Conservation (phyloP, 495 filamentous ascomycete genomes). For the Aspergillus sclerotioniger region DNA sequence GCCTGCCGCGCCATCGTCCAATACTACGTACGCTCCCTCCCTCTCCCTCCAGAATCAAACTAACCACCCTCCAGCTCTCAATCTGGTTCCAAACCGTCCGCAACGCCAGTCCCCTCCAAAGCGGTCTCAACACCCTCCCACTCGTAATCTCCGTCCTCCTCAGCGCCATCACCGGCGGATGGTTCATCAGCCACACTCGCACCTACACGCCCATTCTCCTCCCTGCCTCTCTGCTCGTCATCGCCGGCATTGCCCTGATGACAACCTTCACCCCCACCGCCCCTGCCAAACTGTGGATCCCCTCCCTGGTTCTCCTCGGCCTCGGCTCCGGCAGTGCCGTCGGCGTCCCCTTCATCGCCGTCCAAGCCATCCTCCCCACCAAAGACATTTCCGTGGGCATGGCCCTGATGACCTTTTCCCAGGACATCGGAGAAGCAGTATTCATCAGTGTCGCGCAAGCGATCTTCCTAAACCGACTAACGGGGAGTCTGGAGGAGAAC, state of each 20-base stretch:
- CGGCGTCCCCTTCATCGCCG: constrained; percentile 1
- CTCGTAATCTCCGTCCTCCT: background rate
- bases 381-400: background rate
- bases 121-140: background rate
- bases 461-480: background rate
- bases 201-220: background rate
- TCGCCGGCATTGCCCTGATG: background rate
- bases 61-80: background rate
- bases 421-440: background rate
- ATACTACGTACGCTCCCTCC: background rate
- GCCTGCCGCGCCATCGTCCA: background rate
- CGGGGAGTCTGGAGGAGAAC: background rate
- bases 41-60: background rate
- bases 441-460: background rate
- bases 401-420: constrained; percentile 1
- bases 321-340: background rate
- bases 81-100: background rate
- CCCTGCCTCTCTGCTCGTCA: background rate
- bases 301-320: background rate
- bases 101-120: background rate
- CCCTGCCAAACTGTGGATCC: background rate
- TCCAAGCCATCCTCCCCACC: background rate
- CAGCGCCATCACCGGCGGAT: background rate
- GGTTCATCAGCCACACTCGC: background rate
- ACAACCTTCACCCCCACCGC: background rate